Base-by-base conservation (phyloP, 306 rosid genomes). In the Glycine latifolia region DNA sequence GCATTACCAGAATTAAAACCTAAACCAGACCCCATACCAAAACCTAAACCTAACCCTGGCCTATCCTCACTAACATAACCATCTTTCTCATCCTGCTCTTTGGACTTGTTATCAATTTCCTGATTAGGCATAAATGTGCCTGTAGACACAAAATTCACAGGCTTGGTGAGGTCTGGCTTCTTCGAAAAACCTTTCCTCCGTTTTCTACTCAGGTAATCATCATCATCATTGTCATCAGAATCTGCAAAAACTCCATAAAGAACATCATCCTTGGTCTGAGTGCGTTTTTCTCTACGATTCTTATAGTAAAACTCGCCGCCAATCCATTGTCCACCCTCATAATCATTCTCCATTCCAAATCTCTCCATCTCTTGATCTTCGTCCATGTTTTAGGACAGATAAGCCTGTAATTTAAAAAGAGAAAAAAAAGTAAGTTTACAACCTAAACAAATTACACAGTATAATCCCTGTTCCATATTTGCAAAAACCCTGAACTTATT, bases 321-420 rank as follows among this genome's bases (percentile, higher is more conserved):
- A 77, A 90, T 86, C 97, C 95, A 95, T 62, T 88, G 84, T 1
- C 84, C 91, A 52, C 76, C 97, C 49, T 92, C 98, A 48, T 67
- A 95, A 89, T 95, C 97, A n/a, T 95, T 89, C 37, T 92, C 97
- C 91, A 75, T 80, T 49, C 94, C 96, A 52, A 95, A 95, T 52
- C 77, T 86, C 86, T 92, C 97, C 97, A 89, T 91, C 77, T 95
- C 98, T 76, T 91, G 95, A 67, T 91, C 85, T 61, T 91, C 97
- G 3, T 94, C 98, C 98, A 94, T 94, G 48, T 79, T 63, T 59
- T 50, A 10, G 46, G 60, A 17, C 35, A 79, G 44, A 67, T 70
- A 20, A 20, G 39, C 61, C 77, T 58, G 15, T 46, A 59, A 55
- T 66, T 41, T 16, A 52, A 13, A 68, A 59, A 3, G 48, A 20